Base-by-base conservation (phyloP, 2,329 filamentous ascomycete species). In the Aureobasidium vineae region DNA sequence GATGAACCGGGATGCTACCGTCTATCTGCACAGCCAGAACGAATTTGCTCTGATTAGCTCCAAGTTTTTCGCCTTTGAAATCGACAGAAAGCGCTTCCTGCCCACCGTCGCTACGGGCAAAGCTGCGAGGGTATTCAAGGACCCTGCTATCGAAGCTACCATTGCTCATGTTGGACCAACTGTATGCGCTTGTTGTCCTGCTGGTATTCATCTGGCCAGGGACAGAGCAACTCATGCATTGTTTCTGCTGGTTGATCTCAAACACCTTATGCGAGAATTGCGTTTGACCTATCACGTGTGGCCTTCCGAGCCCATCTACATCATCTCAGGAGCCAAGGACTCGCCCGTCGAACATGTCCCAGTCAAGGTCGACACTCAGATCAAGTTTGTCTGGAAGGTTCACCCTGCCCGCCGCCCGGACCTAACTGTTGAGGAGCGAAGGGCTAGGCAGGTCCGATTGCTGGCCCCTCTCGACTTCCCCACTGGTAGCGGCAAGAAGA, bases 371-470 rank as follows among this genome's bases (percentile, higher is more conserved):
- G 21, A 40, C 10, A 63, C 59, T 8, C 33, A 41, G 23, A 41
- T 52, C 45, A 63, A 63, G 45, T 5, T 63, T 13, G 45, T 50
- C 33, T 63, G 59, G 59, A 63, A 63, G 33, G 21, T 63, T 23
- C 23, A 40, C 8, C 59, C 43, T 21, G n/a, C 59, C 3, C 26
- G 21, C 1, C 59, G 59, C n/a, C 31, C 41, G 23, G 59, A 63
- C 26, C 11, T 63, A 15, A 31, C 15, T 23, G 31, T 28, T 31
- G 33, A 10, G 0, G 59, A 63, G 21, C 36, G 31, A 1, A 15
- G 59, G 2, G 47, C 41, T 3, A 28, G 59, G 10, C 59, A 63
- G 16, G 15, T 23, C 11, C 31, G 59, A 6, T 23, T 63, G 43
- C 33, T 63, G 5, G 59, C 33, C 8, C 45, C 59, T 28, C 45